These are phyloP conservation scores for Termitomyces sp. DNA, from an alignment of 768 basidiomycete species.

Conservation along the genomic window DNA sequence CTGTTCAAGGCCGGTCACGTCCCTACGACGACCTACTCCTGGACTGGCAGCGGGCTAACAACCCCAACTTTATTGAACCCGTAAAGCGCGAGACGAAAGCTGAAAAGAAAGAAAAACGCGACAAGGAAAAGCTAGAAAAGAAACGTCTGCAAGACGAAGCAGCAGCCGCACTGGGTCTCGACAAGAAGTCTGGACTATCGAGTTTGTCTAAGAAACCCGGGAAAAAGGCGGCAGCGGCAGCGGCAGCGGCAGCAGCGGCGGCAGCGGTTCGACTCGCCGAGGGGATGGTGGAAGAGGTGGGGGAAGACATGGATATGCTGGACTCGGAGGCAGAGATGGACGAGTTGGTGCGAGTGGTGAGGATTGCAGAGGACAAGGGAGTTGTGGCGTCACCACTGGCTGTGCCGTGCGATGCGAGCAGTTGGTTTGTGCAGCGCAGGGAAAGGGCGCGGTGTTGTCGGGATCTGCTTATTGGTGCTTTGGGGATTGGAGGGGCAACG, in stretches of 20 bases:
- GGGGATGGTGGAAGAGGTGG: constrained; percentile 47
- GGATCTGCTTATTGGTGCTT: constrained; percentile 50
- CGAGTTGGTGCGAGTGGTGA: constrained; percentile 57
- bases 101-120: constrained; percentile 81
- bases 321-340: constrained; percentile 87
- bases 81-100: constrained; percentile 83
- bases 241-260: constrained; percentile 44
- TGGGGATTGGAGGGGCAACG: constrained; percentile 34
- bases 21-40: constrained; percentile 81
- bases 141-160: constrained; percentile 67
- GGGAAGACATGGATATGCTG: constrained; percentile 71
- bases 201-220: constrained; percentile 50
- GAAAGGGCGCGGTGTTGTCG: constrained; percentile 59
- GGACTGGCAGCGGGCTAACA: constrained; percentile 87
- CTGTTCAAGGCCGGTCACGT: constrained; percentile 81
- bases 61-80: constrained; percentile 85
- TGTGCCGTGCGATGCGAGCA: constrained; percentile 64
- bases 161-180: constrained; percentile 52
- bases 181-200: constrained; percentile 41
- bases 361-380: constrained; percentile 49
- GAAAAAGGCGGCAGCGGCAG: constrained; percentile 51
- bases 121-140: constrained; percentile 79
- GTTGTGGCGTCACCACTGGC: constrained; percentile 63
- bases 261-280: constrained; percentile 44
- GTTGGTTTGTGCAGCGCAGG: constrained; percentile 77